A percentile compares a stretch with the other conserved stretches of the same genome.
Conservation (phyloP, 495 filamentous ascomycete genomes). For the Aspergillus baeticus region DNA sequence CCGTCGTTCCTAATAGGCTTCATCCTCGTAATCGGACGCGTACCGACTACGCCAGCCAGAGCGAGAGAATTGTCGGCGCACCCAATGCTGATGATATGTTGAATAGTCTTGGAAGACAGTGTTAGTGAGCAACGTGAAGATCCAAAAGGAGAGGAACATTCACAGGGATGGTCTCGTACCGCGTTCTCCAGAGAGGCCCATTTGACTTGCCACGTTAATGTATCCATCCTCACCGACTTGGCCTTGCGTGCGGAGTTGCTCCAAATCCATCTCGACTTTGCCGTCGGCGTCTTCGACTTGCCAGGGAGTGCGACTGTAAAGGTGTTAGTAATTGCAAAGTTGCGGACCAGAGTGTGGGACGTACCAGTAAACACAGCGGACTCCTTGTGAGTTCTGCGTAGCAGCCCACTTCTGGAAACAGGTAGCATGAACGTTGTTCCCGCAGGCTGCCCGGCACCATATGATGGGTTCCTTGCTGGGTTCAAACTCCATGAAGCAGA, state of each 20-base stretch:
- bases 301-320: conserved; percentile 59
- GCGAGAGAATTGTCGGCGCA: conserved; percentile 24
- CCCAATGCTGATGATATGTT: conserved; percentile 44
- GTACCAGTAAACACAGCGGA: conserved; percentile 68
- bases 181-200: conserved; percentile 57
- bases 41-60: conserved; percentile 19
- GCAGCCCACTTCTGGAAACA: conserved; percentile 73
- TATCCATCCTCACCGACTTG: conserved; percentile 56
- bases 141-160: conserved; percentile 1
- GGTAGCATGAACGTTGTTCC: conserved; percentile 72
- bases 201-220: conserved; percentile 61
- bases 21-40: background rate
- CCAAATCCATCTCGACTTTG: conserved; percentile 29
- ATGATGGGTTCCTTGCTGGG: conserved; percentile 55
- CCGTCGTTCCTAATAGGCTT: background rate
- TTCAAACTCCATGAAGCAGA: conserved; percentile 73
- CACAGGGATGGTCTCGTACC: conserved; percentile 43
- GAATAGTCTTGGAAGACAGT: conserved; percentile 33
- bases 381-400: conserved; percentile 49
- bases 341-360: conserved; percentile 6
- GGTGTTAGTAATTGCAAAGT: background rate
- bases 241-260: conserved; percentile 38
- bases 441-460: conserved; percentile 72
- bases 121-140: conserved; percentile 3
- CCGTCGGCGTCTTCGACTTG: conserved; percentile 48